Percentiles rank a stretch among this genome's conserved stretches.
phyloP scores from a whole-genome alignment of 202 grass and related monocot genomes.

The Zizania palustris region DNA sequence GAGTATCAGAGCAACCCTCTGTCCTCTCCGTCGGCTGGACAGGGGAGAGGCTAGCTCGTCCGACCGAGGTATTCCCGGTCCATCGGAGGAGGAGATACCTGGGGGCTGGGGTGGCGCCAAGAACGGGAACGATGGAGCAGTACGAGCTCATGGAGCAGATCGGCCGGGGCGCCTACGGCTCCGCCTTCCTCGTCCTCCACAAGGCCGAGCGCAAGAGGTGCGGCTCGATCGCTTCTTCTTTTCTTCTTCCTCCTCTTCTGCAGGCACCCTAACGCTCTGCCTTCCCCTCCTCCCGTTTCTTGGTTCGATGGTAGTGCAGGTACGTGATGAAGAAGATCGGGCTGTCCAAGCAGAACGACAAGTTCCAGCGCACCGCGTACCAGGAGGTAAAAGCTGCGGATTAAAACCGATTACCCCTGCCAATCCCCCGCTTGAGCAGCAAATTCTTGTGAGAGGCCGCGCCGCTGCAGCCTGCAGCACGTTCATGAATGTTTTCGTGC shows the following conservation, averaged over 20 bases:
- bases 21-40: not conserved
- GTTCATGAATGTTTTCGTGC: no score
- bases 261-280: no score
- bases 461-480: not conserved
- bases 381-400: slow-evolving; percentile 61
- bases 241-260: no score
- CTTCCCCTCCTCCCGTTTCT: not conserved
- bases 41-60: not conserved
- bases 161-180: slow-evolving; percentile 72
- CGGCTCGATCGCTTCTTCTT: not conserved
- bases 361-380: slow-evolving; percentile 89
- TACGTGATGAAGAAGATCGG: slow-evolving; percentile 94
- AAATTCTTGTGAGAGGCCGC: not conserved
- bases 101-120: not conserved
- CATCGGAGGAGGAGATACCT: no score
- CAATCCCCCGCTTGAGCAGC: not conserved
- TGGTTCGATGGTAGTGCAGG: slow-evolving; percentile 33
- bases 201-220: slow-evolving; percentile 70
- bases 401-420: not conserved
- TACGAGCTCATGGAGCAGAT: slow-evolving; percentile 89
- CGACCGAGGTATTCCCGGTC: no score
- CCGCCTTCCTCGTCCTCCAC: slow-evolving; percentile 79
- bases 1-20: no score
- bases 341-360: slow-evolving; percentile 83
- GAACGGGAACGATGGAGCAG: slow-evolving; percentile 45